These are phyloP conservation scores for Boletus sp. DNA, from an alignment of 768 basidiomycete species.

Conservation along the genomic window DNA sequence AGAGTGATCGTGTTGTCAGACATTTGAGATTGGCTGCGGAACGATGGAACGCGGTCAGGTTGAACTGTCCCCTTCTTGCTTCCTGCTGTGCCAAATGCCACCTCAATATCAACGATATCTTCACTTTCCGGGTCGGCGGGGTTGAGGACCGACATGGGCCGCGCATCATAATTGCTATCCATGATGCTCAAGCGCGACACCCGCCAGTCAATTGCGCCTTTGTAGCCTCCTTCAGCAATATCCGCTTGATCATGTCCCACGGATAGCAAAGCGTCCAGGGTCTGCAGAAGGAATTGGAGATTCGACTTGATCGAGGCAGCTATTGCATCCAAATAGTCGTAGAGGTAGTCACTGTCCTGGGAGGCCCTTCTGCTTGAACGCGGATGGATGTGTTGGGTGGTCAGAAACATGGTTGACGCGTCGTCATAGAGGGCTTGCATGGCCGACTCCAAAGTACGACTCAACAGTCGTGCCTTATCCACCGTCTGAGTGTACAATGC, in stretches of 20 bases:
- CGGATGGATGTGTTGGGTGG: constrained; percentile 44
- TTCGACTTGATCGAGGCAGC: constrained; percentile 55
- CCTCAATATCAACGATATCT: constrained; percentile 59
- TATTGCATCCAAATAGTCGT: constrained; percentile 50
- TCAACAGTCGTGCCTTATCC: constrained; percentile 62
- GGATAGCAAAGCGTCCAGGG: constrained; percentile 58
- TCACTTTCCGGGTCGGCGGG: constrained; percentile 42
- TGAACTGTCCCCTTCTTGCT: constrained; percentile 28
- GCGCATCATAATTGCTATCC: constrained; percentile 48
- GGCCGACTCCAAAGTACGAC: constrained; percentile 67
- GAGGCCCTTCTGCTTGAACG: constrained; percentile 1
- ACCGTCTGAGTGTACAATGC: constrained; percentile 63
- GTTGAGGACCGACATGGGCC: constrained; percentile 38
- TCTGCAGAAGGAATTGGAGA: constrained; percentile 52
- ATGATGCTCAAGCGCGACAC: constrained; percentile 68
- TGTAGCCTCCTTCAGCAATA: constrained; percentile 67
- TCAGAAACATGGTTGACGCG: constrained; percentile 55
- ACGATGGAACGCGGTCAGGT: constrained; percentile 26
- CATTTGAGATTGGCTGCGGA: constrained; percentile 35
- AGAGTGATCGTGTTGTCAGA: constrained; percentile 35
- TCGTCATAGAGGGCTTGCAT: constrained; percentile 78
- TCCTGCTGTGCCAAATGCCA: constrained; percentile 45
- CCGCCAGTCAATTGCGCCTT: constrained; percentile 74
- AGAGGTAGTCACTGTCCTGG: constrained; percentile 21
- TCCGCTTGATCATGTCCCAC: constrained; percentile 73